These are phyloP conservation scores for Paraphaeosphaeria minitans DNA, from an alignment of 2,329 filamentous ascomycete species.

Conservation along the genomic window DNA sequence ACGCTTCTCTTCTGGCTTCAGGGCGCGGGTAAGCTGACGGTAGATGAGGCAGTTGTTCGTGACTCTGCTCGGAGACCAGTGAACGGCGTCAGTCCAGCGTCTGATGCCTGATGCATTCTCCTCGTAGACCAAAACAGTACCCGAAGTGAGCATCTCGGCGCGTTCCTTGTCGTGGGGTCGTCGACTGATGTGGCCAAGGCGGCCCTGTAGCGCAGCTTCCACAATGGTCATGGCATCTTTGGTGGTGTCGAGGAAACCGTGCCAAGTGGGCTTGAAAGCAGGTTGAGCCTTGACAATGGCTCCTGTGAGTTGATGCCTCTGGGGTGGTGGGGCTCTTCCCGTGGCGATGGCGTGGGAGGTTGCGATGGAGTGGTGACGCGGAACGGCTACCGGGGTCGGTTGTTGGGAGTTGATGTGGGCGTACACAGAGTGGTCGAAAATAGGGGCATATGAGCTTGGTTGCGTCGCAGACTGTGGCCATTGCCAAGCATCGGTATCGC, in stretches of 20 bases:
- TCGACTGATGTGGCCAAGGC: conserved; percentile 75
- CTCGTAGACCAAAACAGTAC: conserved; percentile 89
- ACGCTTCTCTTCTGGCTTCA: conserved; percentile 46
- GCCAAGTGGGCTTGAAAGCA: conserved; percentile 66
- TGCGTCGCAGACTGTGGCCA: conserved; percentile 38
- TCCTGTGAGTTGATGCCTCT: conserved; percentile 34
- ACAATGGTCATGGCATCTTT: conserved; percentile 80
- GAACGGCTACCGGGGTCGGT: conserved; percentile 25
- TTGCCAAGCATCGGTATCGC: conserved; percentile 37
- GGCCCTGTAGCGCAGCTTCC: conserved; percentile 75
- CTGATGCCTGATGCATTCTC: conserved; percentile 91
- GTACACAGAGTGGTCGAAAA: conserved; percentile 41
- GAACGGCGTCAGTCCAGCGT: conserved; percentile 89
- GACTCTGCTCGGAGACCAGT: conserved; percentile 89
- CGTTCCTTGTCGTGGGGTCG: conserved; percentile 87
- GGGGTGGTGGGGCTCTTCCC: conserved; percentile 34
- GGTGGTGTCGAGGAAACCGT: conserved; percentile 70
- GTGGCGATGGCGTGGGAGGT: conserved; percentile 33
- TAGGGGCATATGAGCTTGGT: conserved; percentile 29
- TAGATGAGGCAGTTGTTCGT: conserved; percentile 86
- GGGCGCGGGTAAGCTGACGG: conserved; percentile 65
- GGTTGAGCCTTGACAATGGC: conserved; percentile 44
- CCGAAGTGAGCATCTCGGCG: conserved; percentile 76
- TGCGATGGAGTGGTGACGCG: conserved; percentile 40
- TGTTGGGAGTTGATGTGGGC: conserved; percentile 30